phyloP scores from a whole-genome alignment of 2,329 filamentous ascomycete genomes.

The Phialophora verrucosa region DNA sequence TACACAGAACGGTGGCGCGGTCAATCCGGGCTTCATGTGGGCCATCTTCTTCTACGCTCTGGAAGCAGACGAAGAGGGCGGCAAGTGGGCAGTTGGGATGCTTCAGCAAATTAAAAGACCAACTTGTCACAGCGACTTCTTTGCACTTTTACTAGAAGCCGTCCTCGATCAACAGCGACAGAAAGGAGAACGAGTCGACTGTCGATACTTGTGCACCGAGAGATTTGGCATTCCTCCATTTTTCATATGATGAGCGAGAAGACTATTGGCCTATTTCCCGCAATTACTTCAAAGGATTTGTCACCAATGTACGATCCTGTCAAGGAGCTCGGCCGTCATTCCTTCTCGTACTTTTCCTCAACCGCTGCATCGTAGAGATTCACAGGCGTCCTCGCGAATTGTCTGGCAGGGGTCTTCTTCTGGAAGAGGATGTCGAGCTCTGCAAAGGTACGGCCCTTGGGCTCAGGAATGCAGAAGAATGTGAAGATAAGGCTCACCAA shows the following conservation, averaged over 20 bases:
- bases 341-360: conserved; percentile 7
- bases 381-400: conserved; percentile 45
- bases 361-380: conserved; percentile 29
- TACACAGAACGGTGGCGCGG: background rate
- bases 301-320: background rate
- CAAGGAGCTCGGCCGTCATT: background rate
- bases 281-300: background rate
- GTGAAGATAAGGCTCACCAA: conserved; percentile 80
- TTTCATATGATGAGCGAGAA: conserved; percentile 4
- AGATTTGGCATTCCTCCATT: conserved; percentile 22
- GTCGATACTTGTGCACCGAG: conserved; percentile 22
- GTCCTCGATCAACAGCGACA: conserved; percentile 17
- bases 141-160: conserved; percentile 16
- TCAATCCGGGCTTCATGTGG: conserved; percentile 24
- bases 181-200: conserved; percentile 23
- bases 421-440: conserved; percentile 54
- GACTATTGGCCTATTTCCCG: background rate
- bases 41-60: conserved; percentile 26
- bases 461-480: conserved; percentile 80
- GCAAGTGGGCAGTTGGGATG: conserved; percentile 22
- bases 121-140: conserved; percentile 18
- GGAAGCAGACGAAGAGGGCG: conserved; percentile 15
- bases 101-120: conserved; percentile 14
- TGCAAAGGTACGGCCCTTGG: conserved; percentile 54
- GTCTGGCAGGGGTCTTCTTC: conserved; percentile 45